These are phyloP conservation scores for Glycine soja DNA, from an alignment of 306 rosid genomes.

Conservation along the genomic window DNA sequence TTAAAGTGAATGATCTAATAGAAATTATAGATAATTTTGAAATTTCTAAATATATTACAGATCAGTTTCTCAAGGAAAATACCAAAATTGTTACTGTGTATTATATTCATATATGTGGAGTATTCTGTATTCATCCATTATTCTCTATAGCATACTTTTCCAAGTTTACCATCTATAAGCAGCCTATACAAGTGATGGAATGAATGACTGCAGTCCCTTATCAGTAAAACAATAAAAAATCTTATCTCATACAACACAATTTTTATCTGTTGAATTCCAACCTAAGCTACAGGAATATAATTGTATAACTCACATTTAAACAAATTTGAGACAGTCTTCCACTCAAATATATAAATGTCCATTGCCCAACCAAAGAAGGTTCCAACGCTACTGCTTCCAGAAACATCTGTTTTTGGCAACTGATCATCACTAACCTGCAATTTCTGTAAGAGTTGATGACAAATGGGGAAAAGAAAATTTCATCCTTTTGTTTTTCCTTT, in stretches of 20 bases:
- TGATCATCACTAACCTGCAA: conserved; percentile 58
- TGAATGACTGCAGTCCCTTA: conserved; percentile 14
- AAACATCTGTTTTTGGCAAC: conserved; percentile 45
- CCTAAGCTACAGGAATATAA: conserved; percentile 38
- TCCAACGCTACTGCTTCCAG: conserved; percentile 60
- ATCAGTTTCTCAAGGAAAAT: conserved; percentile 10
- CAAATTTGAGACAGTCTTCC: conserved; percentile 88
- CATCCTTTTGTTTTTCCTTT: conserved; percentile 28
- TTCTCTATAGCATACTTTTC: no score
- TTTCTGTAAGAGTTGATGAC: conserved; percentile 16
- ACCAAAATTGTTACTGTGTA: conserved; percentile 3
- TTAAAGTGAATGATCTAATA: conserved; percentile 17
- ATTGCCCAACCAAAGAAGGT: conserved; percentile 86
- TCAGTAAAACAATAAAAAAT: neutral
- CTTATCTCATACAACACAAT: conserved; percentile 22
- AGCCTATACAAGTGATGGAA: conserved; percentile 31
- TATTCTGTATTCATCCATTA: neutral
- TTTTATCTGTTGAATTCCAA: conserved; percentile 27
- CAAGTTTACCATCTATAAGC: conserved; percentile 23
- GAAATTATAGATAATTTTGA: conserved; percentile 5
- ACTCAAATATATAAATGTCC: conserved; percentile 79
- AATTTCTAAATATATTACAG: conserved; percentile 18
- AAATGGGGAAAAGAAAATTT: conserved; percentile 19
- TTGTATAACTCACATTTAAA: conserved; percentile 72
- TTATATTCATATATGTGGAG: neutral